Evolutionary conservation across 768 basidiomycete genomes (phyloP).

Genomic region (Pleurotus tuoliensis): DNA sequence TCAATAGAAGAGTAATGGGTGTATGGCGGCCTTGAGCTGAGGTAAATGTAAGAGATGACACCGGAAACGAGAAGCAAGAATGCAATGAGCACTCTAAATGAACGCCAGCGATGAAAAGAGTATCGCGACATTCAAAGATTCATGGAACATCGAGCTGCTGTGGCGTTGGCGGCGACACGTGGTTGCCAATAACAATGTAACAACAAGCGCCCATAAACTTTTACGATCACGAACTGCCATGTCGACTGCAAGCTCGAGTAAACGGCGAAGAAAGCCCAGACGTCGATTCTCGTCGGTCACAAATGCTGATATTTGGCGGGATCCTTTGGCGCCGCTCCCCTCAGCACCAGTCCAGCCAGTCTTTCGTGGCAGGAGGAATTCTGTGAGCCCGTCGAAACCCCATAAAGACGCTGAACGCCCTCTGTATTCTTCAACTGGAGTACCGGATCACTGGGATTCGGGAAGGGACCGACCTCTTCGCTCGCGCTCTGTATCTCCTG

Average conservation of each 20-base stretch:
- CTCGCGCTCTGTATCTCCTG: constrained; percentile 21
- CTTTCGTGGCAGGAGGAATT: constrained; percentile 19
- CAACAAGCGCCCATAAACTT: no score
- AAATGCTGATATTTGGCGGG: constrained; percentile 19
- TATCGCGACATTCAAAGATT: constrained; percentile 2
- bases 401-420: constrained; percentile 12
- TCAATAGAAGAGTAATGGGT: constrained; percentile 30
- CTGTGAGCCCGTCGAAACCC: constrained; percentile 24
- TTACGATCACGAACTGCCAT: no score
- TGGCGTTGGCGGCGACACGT: not conserved
- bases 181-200: no score
- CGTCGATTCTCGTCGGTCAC: constrained; percentile 30
- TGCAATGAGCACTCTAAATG: constrained; percentile 15
- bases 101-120: constrained; percentile 14
- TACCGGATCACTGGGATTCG: constrained; percentile 25
- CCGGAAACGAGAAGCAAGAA: constrained; percentile 13
- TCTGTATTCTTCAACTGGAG: constrained; percentile 16
- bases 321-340: constrained; percentile 21
- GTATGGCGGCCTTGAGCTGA: constrained; percentile 33
- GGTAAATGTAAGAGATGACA: constrained; percentile 27
- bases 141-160: not conserved
- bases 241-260: constrained; percentile 17
- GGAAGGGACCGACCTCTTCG: constrained; percentile 22
- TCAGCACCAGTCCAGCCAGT: constrained; percentile 21
- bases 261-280: constrained; percentile 25